phyloP scores from a whole-genome alignment of 2,329 filamentous ascomycete species.

The Penicillium hordei region DNA sequence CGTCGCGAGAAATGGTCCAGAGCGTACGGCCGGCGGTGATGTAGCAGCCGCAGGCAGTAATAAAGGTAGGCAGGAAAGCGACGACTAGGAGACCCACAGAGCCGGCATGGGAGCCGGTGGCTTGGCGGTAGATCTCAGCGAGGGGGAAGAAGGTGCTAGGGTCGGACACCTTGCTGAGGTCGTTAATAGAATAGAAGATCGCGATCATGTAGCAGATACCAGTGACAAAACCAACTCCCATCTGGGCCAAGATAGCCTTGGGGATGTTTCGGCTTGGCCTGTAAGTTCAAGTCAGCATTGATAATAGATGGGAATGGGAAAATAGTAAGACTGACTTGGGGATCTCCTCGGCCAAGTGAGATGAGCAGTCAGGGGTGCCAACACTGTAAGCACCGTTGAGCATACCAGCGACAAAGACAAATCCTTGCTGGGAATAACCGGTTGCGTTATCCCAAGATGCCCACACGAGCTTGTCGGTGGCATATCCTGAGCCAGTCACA shows the following conservation, averaged over 20 bases:
- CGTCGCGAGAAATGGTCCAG: conserved; percentile 60
- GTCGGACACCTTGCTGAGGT: conserved; percentile 28
- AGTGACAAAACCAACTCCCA: conserved; percentile 48
- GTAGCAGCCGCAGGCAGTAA: conserved; percentile 56
- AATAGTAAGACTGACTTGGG: conserved; percentile 35
- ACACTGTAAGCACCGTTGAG: conserved; percentile 69
- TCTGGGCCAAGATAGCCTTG: conserved; percentile 53
- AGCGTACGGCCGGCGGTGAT: conserved; percentile 63
- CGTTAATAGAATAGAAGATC: conserved; percentile 53
- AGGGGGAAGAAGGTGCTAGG: conserved; percentile 46
- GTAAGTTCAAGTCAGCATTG: conserved; percentile 9
- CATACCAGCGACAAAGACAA: conserved; percentile 66
- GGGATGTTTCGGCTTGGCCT: conserved; percentile 48
- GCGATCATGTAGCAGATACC: conserved; percentile 52
- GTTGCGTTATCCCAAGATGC: conserved; percentile 53
- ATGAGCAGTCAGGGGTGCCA: conserved; percentile 64
- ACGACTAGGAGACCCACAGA: conserved; percentile 60
- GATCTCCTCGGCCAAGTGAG: conserved; percentile 66
- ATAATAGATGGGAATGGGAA: not conserved
- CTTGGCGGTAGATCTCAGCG: conserved; percentile 51
- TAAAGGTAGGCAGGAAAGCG: conserved; percentile 55
- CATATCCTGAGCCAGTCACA: conserved; percentile 44
- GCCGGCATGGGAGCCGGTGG: conserved; percentile 50
- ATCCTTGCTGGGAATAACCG: conserved; percentile 50
- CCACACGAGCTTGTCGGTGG: conserved; percentile 57